Conservation (phyloP, 2,329 filamentous ascomycete species). For the Fusarium sp. region DNA sequence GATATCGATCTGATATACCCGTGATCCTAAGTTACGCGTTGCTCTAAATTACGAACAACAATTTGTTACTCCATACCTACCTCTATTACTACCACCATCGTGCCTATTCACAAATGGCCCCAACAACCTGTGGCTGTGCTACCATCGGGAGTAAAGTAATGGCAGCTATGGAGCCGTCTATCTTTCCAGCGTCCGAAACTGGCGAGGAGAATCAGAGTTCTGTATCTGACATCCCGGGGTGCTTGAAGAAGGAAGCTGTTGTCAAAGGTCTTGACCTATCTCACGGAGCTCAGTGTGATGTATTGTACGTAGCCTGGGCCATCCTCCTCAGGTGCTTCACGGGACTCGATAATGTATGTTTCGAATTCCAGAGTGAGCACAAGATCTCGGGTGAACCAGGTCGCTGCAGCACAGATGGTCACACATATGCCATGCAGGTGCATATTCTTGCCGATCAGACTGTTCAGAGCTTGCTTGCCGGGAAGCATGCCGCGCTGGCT, state of each 20-base stretch:
- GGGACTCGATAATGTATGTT: slow-evolving; percentile 37
- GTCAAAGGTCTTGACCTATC: slow-evolving; percentile 1
- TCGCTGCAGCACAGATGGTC: background rate
- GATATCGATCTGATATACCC: background rate
- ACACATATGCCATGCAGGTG: background rate
- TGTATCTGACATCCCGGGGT: slow-evolving; percentile 1
- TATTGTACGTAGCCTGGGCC: slow-evolving; percentile 30
- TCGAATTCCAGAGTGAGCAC: slow-evolving; percentile 29
- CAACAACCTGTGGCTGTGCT: slow-evolving; percentile 22
- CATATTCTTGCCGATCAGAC: slow-evolving; percentile 15
- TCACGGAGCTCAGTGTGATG: background rate
- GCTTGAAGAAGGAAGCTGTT: background rate
- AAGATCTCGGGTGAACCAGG: background rate
- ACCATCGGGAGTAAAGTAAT: background rate
- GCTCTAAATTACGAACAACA: background rate
- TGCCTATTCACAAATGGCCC: slow-evolving; percentile 12
- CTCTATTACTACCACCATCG: background rate
- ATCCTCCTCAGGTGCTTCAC: slow-evolving; percentile 40
- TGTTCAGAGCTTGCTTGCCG: background rate
- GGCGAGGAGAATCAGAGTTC: slow-evolving; percentile 18
- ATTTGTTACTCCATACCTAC: background rate
- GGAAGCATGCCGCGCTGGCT: background rate
- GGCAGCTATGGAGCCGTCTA: slow-evolving; percentile 31
- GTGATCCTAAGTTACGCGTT: background rate
- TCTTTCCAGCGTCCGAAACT: slow-evolving; percentile 39